A percentile compares a stretch with the other conserved stretches of the same genome.
These are phyloP conservation scores for Parmales sp. DNA, from an alignment of 108 stramenopile species.

Conservation along the genomic window DNA sequence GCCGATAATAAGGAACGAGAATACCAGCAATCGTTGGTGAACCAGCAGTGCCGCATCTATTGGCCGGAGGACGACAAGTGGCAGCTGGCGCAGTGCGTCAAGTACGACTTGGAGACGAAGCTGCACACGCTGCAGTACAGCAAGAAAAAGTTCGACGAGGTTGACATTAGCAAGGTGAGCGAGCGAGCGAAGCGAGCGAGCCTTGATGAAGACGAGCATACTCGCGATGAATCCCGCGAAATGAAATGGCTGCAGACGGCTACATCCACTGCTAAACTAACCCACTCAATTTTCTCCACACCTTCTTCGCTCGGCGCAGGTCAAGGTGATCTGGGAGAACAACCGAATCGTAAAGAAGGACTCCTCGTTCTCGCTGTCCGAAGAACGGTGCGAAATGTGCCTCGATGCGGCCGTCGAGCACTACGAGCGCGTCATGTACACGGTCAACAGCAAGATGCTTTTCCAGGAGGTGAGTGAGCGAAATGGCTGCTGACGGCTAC, in stretches of 20 bases:
- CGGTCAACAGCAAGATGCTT: constrained; percentile 61
- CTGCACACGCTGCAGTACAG: not conserved
- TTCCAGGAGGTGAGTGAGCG: too few relatives aligned
- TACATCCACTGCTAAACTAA: too few relatives aligned
- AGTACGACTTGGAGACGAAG: not conserved
- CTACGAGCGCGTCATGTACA: constrained; percentile 70
- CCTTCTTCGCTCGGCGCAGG: too few relatives aligned
- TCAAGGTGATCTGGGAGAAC: not conserved
- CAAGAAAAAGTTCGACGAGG: not conserved
- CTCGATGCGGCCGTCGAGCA: constrained; percentile 57
- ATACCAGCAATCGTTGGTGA: not conserved
- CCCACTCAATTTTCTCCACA: too few relatives aligned
- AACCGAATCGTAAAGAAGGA: not conserved
- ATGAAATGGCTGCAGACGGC: too few relatives aligned
- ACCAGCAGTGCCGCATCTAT: constrained; percentile 7
- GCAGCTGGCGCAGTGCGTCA: not conserved
- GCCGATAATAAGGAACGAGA: not conserved
- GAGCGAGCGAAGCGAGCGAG: too few relatives aligned
- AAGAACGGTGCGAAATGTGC: constrained; percentile 51
- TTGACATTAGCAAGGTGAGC: not conserved
- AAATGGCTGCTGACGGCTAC: too few relatives aligned
- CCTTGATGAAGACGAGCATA: too few relatives aligned
- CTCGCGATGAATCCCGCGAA: too few relatives aligned
- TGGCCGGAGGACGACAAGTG: not conserved
- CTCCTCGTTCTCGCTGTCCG: constrained; percentile 25